These are phyloP conservation scores for Sugiyamaella novakii DNA, from an alignment of 1,139 yeast genomes.

Conservation along the genomic window DNA sequence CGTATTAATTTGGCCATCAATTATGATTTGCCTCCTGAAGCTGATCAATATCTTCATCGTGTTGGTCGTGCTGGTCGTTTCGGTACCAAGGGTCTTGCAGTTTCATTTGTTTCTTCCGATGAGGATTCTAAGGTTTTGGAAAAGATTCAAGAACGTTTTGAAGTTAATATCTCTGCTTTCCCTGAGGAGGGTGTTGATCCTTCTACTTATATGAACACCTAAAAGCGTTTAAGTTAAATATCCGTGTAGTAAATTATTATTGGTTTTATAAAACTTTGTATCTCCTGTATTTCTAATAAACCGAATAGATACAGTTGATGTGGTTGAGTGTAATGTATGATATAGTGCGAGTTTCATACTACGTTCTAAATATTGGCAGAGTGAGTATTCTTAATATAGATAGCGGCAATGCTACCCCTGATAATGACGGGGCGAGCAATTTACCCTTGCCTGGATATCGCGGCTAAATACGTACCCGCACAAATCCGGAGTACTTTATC, in stretches of 20 bases:
- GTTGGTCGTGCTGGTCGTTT: constrained; percentile 99
- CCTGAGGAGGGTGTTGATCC: constrained; percentile 99
- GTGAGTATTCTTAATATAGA: too few species aligned
- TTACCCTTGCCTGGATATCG: too few species aligned
- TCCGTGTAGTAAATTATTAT: constrained; percentile 1
- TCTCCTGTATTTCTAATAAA: too few species aligned
- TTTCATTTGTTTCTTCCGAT: constrained; percentile 82
- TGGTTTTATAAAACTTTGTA: neutral
- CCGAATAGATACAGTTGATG: too few species aligned
- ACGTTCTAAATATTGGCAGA: too few species aligned
- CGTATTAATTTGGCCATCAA: constrained; percentile 97
- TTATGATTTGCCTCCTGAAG: constrained; percentile 81
- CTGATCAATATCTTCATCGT: constrained; percentile 97
- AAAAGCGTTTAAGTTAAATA: constrained; percentile 28
- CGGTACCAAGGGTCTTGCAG: constrained; percentile 98
- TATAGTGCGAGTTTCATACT: too few species aligned
- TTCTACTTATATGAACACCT: constrained; percentile 96
- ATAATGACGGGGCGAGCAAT: too few species aligned
- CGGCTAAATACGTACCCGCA: too few species aligned
- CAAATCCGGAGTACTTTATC: too few species aligned
- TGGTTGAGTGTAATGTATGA: too few species aligned
- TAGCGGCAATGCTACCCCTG: too few species aligned
- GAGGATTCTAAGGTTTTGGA: constrained; percentile 89
- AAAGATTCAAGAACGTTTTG: constrained; percentile 95
- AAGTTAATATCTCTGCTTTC: constrained; percentile 90